Conservation (phyloP, 73 alveolate species). For the Blepharisma japonicum region DNA sequence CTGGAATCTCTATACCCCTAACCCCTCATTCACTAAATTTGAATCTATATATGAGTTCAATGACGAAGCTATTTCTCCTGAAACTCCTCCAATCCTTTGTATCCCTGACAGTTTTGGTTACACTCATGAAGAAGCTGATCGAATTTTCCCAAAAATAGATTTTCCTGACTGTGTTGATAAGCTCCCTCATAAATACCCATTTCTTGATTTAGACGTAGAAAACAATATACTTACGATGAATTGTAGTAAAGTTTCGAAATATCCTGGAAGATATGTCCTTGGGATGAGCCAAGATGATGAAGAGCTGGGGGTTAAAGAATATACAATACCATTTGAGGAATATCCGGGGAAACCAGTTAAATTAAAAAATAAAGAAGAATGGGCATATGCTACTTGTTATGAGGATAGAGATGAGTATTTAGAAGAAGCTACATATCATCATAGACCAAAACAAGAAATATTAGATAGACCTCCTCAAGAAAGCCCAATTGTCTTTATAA, state of each 20-base stretch:
- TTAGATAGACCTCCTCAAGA: not conserved
- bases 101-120: slow-evolving; percentile 21
- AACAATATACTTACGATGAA: not conserved
- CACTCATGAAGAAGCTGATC: not conserved
- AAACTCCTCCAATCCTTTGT: slow-evolving; percentile 6
- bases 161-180: slow-evolving; percentile 16
- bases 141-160: slow-evolving; percentile 2
- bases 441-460: not conserved
- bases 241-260: not conserved
- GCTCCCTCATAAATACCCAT: not conserved
- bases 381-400: not conserved
- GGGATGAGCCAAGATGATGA: not conserved
- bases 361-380: not conserved
- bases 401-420: not conserved
- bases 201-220: not conserved
- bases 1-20: slow-evolving; percentile 1
- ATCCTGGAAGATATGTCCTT: not conserved
- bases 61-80: slow-evolving; percentile 15
- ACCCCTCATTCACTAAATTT: too few species aligned
- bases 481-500: slow-evolving; percentile 5
- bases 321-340: not conserved
- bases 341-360: not conserved
- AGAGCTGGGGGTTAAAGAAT: not conserved
- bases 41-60: not conserved
- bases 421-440: not conserved